Percentiles rank a stretch among this genome's conserved stretches.
Conservation (phyloP, 148 eudicot genomes). For the Suaeda aralocaspica region DNA sequence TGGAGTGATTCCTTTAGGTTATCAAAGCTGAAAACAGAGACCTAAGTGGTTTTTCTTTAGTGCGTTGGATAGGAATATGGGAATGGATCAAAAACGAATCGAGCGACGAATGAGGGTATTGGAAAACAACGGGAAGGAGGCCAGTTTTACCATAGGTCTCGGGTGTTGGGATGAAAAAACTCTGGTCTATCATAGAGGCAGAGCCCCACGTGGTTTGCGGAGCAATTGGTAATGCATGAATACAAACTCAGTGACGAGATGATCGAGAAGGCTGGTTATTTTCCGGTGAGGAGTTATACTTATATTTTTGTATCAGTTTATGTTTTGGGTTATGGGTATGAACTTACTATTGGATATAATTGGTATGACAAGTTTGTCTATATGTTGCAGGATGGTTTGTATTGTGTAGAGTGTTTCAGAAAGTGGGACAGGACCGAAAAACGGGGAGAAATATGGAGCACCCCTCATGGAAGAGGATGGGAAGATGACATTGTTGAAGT, state of each 20-base stretch:
- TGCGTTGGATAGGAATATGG: slow-evolving; percentile 80
- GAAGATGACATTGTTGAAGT: slow-evolving; percentile 45
- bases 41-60: slow-evolving; percentile 91
- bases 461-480: slow-evolving; percentile 96
- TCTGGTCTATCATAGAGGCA: slow-evolving; percentile 78
- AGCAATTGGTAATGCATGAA: slow-evolving; percentile 96
- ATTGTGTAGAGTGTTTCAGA: slow-evolving; percentile 85
- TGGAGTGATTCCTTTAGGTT: slow-evolving; percentile 34
- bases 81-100: slow-evolving; percentile 71
- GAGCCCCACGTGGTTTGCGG: slow-evolving; percentile 90
- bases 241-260: slow-evolving; percentile 67
- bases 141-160: slow-evolving; percentile 46
- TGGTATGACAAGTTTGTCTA: neutral
- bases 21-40: slow-evolving; percentile 84
- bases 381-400: slow-evolving; percentile 75
- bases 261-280: slow-evolving; percentile 52
- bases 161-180: slow-evolving; percentile 80
- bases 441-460: slow-evolving; percentile 94
- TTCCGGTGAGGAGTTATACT: slow-evolving; percentile 63
- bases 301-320: no score
- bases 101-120: slow-evolving; percentile 84
- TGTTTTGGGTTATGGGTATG: neutral
- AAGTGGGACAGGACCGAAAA: slow-evolving; percentile 97
- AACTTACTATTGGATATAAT: slow-evolving; percentile 3
- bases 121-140: slow-evolving; percentile 91